Evolutionary conservation across 31 red algal species (phyloP), one percentile per base, ranked within the genome.

Genomic region (Asparagopsis taxiformis): DNA sequence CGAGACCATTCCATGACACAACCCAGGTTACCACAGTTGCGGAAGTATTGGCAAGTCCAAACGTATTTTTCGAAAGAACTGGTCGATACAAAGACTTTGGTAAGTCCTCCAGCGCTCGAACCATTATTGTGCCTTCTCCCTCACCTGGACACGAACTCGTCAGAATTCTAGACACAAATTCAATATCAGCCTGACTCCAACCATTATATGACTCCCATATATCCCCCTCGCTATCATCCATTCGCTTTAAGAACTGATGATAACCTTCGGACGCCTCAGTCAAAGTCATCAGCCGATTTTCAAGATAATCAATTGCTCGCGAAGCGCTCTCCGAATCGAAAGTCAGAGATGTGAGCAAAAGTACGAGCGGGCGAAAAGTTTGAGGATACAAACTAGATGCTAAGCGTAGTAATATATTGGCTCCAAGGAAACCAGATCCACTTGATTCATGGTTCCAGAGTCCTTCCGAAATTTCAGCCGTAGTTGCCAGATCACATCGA

Each of bases 21-120:
- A 79, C 19, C 85, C 85, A 89, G 33, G 85, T 89, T 50, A 89
- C 75, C 8, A 80, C 48, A 34, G 75, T 58, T 23, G 55, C 43
- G 5, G 61, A 61, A 31, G 21, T 3, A 35, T 71, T 80, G 41
- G 59, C 52, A 28, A 89, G 33, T 35, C 85, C 85, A 49, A 89
- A 25, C 26, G 85, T 71, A 7, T 68, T 75, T 34, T 62, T 70
- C 1, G 57, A 25, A 15, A 80, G 34, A 1, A 11, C 39, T 56
- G 75, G 59, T 37, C 75, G 55, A 62, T 80, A 79, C 26, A 33
- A 36, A 58, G 59, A 56, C 22, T 31, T 35, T 8, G 68, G 75
- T 24, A 79, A 36, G 33, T 89, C 85, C 7, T 69, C 61, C 23
- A 34, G 56, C 15, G 66, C 50, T 28, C 74, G 75, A 58, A 89